Evolutionary conservation across 2,329 filamentous ascomycete species (phyloP).

Genomic region (Aspergillus chevalieri): DNA sequence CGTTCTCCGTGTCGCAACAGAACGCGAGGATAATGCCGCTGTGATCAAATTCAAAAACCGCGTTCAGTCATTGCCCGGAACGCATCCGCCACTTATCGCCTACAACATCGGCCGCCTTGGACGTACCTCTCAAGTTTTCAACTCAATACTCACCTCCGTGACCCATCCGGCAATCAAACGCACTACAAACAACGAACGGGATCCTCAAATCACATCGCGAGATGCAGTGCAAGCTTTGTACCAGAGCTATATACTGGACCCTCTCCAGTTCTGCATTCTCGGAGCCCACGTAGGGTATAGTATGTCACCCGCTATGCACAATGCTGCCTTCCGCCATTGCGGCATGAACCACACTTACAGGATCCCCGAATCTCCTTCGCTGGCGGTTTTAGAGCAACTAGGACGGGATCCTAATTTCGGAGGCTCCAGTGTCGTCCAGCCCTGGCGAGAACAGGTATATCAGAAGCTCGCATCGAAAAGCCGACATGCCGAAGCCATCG

Average conservation of each 20-base stretch:
- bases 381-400: constrained; percentile 32
- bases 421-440: constrained; percentile 39
- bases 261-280: constrained; percentile 38
- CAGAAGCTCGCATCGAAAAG: constrained; percentile 34
- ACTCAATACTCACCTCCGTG: constrained; percentile 36
- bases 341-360: constrained; percentile 37
- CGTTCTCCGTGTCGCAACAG: constrained; percentile 28
- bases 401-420: constrained; percentile 35
- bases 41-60: constrained; percentile 33
- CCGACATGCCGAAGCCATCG: constrained; percentile 40
- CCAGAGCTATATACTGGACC: constrained; percentile 37
- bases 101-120: constrained; percentile 37
- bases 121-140: constrained; percentile 41
- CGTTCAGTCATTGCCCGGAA: constrained; percentile 25
- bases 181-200: constrained; percentile 15
- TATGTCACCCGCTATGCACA: constrained; percentile 40
- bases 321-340: constrained; percentile 34
- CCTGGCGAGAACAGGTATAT: constrained; percentile 37
- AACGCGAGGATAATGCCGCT: constrained; percentile 33
- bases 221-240: constrained; percentile 35
- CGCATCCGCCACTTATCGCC: constrained; percentile 31
- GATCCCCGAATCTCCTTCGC: constrained; percentile 31
- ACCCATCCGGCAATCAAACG: constrained; percentile 33
- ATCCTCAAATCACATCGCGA: constrained; percentile 32
- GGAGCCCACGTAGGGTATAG: constrained; percentile 38